Base-by-base conservation (phyloP, 192 early-diverging fungal species). In the Rhizophagus sp. region DNA sequence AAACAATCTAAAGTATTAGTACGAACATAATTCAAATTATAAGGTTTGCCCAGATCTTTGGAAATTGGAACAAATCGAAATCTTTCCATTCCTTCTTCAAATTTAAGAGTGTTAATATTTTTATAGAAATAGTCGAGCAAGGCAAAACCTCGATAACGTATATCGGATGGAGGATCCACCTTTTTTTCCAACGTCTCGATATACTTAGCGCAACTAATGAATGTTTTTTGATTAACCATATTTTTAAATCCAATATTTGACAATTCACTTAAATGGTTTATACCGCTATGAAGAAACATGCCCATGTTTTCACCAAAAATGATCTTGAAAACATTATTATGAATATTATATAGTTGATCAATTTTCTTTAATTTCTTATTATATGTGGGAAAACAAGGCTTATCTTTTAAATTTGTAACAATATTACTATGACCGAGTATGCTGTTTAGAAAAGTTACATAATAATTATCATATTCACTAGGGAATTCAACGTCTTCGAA, bases 401-500 rank as follows among this genome's bases (percentile, higher is more conserved):
- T 69, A 39, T 69, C 8, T 10, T 30, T 69, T 44, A 69, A 41
- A 44, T 24, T 4, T 24, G 7, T 4, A 69, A 22, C 27, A 65
- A 65, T 22, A 10, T 0, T 27, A 12, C 9, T 13, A 12, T 19
- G 0, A 13, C 5, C 9, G 11, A 72, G 70, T 49, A 72, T 27
- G 25, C 3, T 1, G 0, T 72, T 27, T 19, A 72, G 39, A 15
- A 49, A 72, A 9, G 15, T 1, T 2, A 72, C 10, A n/a, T 72
- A 72, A 3, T 27, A 0, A 0, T 30, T 1, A 50, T 72, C 44
- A 49, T 11, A 27, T 72, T 50, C 11, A 12, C 44, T 27, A 72
- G 70, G 70, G 8, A 49, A 72, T 12, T 72, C 70, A 30, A 72
- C 70, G 12, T 72, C 70, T 10, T 72, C 41, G 25, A 49, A 72